Evolutionary conservation across 257 asterid species (phyloP), one percentile per base, ranked within the genome.

Genomic region (Catharanthus roseus): DNA sequence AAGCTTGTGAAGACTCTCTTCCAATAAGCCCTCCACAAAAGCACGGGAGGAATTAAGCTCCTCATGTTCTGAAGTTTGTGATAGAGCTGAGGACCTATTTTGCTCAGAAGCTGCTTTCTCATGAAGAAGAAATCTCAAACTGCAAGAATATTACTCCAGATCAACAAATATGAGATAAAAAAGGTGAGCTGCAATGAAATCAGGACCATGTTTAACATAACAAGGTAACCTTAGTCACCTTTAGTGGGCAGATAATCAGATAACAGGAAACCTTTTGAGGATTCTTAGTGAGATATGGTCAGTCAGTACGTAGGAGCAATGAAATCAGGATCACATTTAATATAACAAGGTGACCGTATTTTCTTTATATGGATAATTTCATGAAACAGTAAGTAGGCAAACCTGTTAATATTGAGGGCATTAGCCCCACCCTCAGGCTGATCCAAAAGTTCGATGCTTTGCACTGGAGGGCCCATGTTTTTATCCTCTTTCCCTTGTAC

Each of bases 401-500:
- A 92, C 98, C 98, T 93, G 89, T 89, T 86, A 71, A 93, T 88
- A 71, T 93, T 93, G 75, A 93, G 98, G 80, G 98, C 95, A 80
- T 89, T 93, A 74, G 96, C 98, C 78, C 98, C 98, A 49, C 98
- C 98, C 74, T 93, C 96, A 70, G 90, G 86, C 90, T 90, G 98
- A 82, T 90, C 96, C 81, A 85, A 87, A 84, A 85, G 82, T 60
- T 82, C 90, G 75, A 82, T 79, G 85, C 86, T 85, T 85, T 86
- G 85, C 61, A 79, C 65, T 38, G 81, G 84, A 76, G 79, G 78
- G 65, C 75, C 74, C 75, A 47, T 79, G 58, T 76, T 76, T 50
- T 77, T 83, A 68, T 74, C 81, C 68, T 86, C 88, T 71, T 77
- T 82, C 83, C 88, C 88, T 75, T 77, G 82, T 60, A 93, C 96